phyloP scores from a whole-genome alignment of 768 basidiomycete genomes.

The Leucosporidium yakuticum region DNA sequence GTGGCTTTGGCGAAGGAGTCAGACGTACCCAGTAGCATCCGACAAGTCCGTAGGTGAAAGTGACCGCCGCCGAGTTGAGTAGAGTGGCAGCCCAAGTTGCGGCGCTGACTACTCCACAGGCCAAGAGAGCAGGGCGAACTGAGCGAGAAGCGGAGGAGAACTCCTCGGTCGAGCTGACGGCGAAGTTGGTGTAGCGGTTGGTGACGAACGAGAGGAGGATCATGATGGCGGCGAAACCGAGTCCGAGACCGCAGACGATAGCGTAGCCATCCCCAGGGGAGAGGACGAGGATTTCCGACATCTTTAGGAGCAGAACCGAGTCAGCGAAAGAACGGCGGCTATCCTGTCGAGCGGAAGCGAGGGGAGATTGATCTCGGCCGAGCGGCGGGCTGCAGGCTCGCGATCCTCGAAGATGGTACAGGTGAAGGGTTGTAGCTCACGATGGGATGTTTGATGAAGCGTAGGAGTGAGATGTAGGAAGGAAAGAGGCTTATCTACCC shows the following conservation, averaged over 20 bases:
- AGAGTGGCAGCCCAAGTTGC: too few species aligned
- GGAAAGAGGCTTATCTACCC: too few species aligned
- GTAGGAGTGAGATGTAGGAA: too few species aligned
- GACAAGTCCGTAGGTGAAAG: not conserved
- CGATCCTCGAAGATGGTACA: too few species aligned
- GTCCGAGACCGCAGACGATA: not conserved
- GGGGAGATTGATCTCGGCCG: not conserved
- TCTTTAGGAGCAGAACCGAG: too few species aligned
- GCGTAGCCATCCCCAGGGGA: constrained; percentile 1
- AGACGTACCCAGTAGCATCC: not conserved
- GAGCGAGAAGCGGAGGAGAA: not conserved
- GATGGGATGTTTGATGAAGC: too few species aligned
- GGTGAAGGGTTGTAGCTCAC: too few species aligned
- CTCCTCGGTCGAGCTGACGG: not conserved
- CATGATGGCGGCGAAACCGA: not conserved
- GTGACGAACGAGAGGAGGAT: not conserved
- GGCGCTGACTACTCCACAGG: too few species aligned
- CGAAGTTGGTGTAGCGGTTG: not conserved
- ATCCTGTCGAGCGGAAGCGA: too few species aligned
- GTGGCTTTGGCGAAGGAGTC: too few species aligned
- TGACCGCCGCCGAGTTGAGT: not conserved
- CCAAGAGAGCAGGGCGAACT: not conserved
- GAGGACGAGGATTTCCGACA: not conserved
- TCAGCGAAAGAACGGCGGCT: too few species aligned
- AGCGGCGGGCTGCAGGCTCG: not conserved